phyloP scores from a whole-genome alignment of 2,329 filamentous ascomycete genomes.

The Zasmidium cellare region DNA sequence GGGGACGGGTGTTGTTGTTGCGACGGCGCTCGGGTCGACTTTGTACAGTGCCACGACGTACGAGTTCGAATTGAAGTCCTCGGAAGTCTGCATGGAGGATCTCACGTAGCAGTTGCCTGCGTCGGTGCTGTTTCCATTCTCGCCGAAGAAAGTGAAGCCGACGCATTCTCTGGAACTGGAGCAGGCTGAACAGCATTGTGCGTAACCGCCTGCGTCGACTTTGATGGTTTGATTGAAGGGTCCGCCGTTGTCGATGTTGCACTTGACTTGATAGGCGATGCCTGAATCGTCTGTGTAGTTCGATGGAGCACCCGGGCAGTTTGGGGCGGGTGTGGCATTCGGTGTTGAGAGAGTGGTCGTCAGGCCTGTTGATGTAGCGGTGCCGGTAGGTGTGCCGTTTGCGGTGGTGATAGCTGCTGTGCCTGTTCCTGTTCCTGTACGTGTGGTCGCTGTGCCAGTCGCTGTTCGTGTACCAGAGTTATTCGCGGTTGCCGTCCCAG shows the following conservation, averaged over 20 bases:
- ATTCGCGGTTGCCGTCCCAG: slow-evolving; percentile 12
- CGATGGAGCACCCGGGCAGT: slow-evolving; percentile 26
- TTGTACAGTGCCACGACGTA: background rate
- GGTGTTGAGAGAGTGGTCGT: background rate
- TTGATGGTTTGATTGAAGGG: slow-evolving; percentile 21
- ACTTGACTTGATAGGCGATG: slow-evolving; percentile 29
- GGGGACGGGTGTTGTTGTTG: slow-evolving; percentile 13
- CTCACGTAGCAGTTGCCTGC: slow-evolving; percentile 30
- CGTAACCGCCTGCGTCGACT: slow-evolving; percentile 29
- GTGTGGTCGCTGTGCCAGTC: slow-evolving; percentile 2
- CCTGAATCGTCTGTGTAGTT: slow-evolving; percentile 25
- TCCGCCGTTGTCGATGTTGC: slow-evolving; percentile 27
- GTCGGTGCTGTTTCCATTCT: slow-evolving; percentile 9
- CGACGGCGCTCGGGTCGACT: slow-evolving; percentile 6
- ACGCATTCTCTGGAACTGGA: slow-evolving; percentile 24
- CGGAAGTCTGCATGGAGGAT: background rate
- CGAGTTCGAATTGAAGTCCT: background rate
- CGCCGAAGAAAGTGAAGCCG: slow-evolving; percentile 31
- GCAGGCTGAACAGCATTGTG: slow-evolving; percentile 32
- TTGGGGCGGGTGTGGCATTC: slow-evolving; percentile 15
- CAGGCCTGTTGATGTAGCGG: background rate
- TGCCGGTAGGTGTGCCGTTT: background rate
- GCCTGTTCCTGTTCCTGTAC: no score
- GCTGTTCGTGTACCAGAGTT: slow-evolving; percentile 2
- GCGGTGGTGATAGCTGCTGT: background rate